These are phyloP conservation scores for Fomitopsis serialis DNA, from an alignment of 768 basidiomycete genomes.

Conservation along the genomic window DNA sequence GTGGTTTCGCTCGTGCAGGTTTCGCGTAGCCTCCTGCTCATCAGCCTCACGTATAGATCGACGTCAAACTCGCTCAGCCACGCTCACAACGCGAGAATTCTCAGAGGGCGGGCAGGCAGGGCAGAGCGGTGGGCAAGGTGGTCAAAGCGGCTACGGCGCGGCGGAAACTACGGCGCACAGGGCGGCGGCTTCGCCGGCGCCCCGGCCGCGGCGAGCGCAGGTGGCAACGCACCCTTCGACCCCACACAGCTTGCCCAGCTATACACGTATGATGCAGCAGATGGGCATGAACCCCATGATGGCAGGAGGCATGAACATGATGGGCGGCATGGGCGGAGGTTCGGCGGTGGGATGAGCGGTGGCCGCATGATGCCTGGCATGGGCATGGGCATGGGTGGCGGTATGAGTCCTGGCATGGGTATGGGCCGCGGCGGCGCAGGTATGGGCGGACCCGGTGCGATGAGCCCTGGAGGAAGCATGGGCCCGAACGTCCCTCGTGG, in stretches of 20 bases:
- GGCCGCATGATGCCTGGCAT: constrained; percentile 34
- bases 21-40: neutral
- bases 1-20: constrained; percentile 20
- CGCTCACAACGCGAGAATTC: constrained; percentile 72
- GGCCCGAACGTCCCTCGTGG: constrained; percentile 44
- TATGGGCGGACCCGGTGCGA: constrained; percentile 29
- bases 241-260: constrained; percentile 88
- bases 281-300: constrained; percentile 54
- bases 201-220: constrained; percentile 20
- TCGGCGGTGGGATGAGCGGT: constrained; percentile 30
- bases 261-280: constrained; percentile 91
- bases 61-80: constrained; percentile 95
- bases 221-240: constrained; percentile 70
- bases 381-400: constrained; percentile 34
- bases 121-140: too few relatives aligned
- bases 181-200: constrained; percentile 32
- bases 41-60: constrained; percentile 54
- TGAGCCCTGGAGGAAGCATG: constrained; percentile 13
- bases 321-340: constrained; percentile 37
- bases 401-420: constrained; percentile 9
- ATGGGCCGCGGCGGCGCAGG: constrained; percentile 29
- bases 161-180: constrained; percentile 27
- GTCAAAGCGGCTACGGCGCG: constrained; percentile 18
- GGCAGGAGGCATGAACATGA: constrained; percentile 32
- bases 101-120: constrained; percentile 52